phyloP scores from a whole-genome alignment of 164 flowering plant genomes.

The Liquidambar formosana region DNA sequence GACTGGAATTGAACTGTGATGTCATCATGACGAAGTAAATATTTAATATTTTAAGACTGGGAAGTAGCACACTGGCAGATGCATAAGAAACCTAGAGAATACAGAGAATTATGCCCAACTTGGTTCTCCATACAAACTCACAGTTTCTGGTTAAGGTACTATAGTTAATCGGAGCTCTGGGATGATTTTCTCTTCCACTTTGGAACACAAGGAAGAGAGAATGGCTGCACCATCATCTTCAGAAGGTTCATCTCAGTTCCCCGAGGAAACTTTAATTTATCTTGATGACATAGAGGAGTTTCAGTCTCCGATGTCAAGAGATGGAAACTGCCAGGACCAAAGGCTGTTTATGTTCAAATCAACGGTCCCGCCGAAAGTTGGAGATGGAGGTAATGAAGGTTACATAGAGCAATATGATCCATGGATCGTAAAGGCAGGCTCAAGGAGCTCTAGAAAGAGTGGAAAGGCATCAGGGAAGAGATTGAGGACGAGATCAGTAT shows the following conservation, averaged over 20 bases:
- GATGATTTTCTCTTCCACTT: not conserved
- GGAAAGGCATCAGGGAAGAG: constrained; percentile 26
- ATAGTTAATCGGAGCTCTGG: not conserved
- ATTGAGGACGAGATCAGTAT: constrained; percentile 35
- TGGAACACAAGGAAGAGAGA: constrained; percentile 1
- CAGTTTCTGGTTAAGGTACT: no score
- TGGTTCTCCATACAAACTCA: not conserved
- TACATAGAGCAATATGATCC: constrained; percentile 4
- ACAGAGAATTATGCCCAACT: not conserved
- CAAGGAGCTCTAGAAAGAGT: constrained; percentile 24
- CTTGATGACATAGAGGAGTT: constrained; percentile 66
- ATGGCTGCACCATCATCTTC: constrained; percentile 24
- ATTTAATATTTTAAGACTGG: no score
- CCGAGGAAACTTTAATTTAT: constrained; percentile 37
- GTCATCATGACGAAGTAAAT: no score
- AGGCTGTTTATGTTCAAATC: constrained; percentile 56
- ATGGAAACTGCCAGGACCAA: constrained; percentile 43
- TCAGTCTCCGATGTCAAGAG: constrained; percentile 26
- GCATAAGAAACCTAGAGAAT: constrained; percentile 1
- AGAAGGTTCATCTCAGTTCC: constrained; percentile 35
- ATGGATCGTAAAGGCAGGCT: constrained; percentile 18
- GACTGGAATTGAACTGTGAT: no score
- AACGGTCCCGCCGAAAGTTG: not conserved
- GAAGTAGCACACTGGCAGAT: constrained; percentile 1
- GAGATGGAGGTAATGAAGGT: constrained; percentile 1